Base-by-base conservation (phyloP, 129 eudicot genomes). In the Flaveria trinervia region DNA sequence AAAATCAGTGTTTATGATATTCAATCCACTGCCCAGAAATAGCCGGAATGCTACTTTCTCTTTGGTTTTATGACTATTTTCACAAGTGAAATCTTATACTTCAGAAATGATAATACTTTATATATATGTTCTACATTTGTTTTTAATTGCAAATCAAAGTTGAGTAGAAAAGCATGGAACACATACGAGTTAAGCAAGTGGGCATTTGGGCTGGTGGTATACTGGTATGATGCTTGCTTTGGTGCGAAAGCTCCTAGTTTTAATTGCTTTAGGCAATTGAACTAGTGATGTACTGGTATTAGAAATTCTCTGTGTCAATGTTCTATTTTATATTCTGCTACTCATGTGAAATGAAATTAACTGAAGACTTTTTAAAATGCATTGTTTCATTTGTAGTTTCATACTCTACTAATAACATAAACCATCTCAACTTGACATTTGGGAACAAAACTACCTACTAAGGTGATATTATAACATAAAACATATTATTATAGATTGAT, bases 381-480 rank as follows among this genome's bases (percentile, higher is more conserved):
- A 74, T 25, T 3, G 17, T 74, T 59, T 60, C 25, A 23, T 55
- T 54, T 18, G 3, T 33, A 70, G 16, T 28, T 25, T 26, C 62
- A 50, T 49, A 49, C 16, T 16, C 23, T 50, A 16, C 46, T 26
- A 70, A 25, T n/a, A 30, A 71, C 9, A 28, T 12, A 39, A 33
- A 55, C 15, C 33, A 72, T 4, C 39, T 56, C 54, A 72, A 55
- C 67, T 55, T n/a, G 50, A 30, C 66, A 11, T 52, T 18, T 56
- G 41, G 77, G 23, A 72, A 55, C 20, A 72, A 17, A 17, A 33
- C 51, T 39, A 39, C 54, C 41, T 73, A 22, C 52, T 33, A 55
- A 73, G 36, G 14, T 56, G 55, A 73, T 73, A 57, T 39, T 73
- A 55, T 22, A 36, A 56, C 22, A 39, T 64, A 73, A 73, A 54